Evolutionary conservation across 2,329 filamentous ascomycete genomes (phyloP).

Genomic region (Fulvia fulva): DNA sequence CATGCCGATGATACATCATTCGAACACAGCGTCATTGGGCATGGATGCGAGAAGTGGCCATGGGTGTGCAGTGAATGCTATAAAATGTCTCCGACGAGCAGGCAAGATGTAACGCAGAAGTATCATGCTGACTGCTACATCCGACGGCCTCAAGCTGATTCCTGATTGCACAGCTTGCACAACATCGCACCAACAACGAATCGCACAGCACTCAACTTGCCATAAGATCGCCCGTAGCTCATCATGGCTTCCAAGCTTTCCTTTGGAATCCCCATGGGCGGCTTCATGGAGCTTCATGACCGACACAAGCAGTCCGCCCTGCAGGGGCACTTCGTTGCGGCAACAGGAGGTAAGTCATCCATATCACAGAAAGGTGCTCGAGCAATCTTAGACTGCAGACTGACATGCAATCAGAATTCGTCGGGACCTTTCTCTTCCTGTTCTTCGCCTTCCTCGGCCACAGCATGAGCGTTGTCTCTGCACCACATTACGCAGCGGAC

Average conservation of each 20-base stretch:
- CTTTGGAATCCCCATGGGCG: background rate
- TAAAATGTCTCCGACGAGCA: background rate
- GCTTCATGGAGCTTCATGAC: background rate
- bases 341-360: constrained; percentile 6
- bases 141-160: background rate
- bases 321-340: constrained; percentile 5
- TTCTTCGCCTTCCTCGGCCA: constrained; percentile 11
- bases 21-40: constrained; percentile 1
- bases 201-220: background rate
- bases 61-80: background rate
- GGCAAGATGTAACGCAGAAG: background rate
- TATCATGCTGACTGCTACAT: background rate
- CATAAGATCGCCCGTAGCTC: background rate
- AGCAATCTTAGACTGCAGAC: too few relatives aligned
- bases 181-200: background rate
- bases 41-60: background rate
- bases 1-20: background rate
- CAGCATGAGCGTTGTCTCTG: constrained; percentile 5
- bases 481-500: constrained; percentile 37
- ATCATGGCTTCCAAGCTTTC: background rate
- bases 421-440: constrained; percentile 10
- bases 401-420: constrained; percentile 4
- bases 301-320: background rate
- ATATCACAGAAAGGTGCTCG: too few relatives aligned
- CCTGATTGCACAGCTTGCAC: background rate